phyloP scores from a whole-genome alignment of 306 rosid species.

The Medicago arabica region DNA sequence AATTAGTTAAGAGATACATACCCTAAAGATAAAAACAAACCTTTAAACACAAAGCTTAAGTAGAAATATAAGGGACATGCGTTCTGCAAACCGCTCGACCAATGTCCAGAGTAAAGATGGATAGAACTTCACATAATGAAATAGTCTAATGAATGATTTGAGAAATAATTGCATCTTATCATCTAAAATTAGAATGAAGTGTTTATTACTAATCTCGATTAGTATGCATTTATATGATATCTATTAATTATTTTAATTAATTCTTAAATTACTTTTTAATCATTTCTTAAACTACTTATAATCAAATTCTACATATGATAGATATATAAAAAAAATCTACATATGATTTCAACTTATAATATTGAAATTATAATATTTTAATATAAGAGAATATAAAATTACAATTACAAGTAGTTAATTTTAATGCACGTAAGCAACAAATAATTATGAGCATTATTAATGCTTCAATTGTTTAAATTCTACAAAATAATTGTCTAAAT shows the following conservation, averaged over 20 bases:
- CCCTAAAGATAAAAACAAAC: conserved; percentile 28
- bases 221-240: neutral
- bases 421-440: neutral
- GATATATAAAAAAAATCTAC: neutral
- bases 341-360: neutral
- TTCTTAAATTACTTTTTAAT: neutral
- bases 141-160: conserved; percentile 11
- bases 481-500: too few relatives aligned
- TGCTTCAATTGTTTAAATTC: too few relatives aligned
- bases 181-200: conserved; percentile 24
- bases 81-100: conserved; percentile 28
- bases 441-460: too few relatives aligned
- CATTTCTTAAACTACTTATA: neutral
- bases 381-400: neutral
- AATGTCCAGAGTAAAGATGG: neutral
- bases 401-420: too few relatives aligned
- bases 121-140: neutral
- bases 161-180: conserved; percentile 34
- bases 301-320: neutral
- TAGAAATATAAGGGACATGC: conserved; percentile 14
- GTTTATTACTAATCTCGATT: neutral
- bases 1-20: neutral
- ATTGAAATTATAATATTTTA: neutral
- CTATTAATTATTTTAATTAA: neutral
- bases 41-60: conserved; percentile 11